These are phyloP conservation scores for Fusarium ramigenum DNA, from an alignment of 2,329 filamentous ascomycete species.

Conservation along the genomic window DNA sequence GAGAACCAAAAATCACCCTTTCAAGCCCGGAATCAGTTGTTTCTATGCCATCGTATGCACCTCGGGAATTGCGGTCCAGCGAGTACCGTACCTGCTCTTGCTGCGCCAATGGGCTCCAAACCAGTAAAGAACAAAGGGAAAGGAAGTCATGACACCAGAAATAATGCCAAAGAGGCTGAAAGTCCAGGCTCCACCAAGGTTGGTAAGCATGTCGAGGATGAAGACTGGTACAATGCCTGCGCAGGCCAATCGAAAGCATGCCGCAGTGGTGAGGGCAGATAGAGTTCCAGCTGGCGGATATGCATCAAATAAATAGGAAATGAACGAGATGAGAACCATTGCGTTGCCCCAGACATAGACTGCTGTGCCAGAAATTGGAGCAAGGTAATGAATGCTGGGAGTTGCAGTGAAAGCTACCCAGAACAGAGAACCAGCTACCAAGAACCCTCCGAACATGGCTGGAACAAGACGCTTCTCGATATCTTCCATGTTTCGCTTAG, in stretches of 20 bases:
- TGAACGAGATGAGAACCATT: conserved; percentile 3
- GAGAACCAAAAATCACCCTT: too few relatives aligned
- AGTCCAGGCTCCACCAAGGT: not conserved
- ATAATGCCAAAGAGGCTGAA: conserved; percentile 3
- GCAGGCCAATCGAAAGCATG: not conserved
- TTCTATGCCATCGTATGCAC: not conserved
- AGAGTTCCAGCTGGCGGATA: not conserved
- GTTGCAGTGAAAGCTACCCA: not conserved
- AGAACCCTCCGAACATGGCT: not conserved
- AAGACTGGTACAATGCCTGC: not conserved
- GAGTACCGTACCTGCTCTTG: not conserved
- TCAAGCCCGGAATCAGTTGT: too few relatives aligned
- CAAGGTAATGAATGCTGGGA: not conserved
- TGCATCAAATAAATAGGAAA: not conserved
- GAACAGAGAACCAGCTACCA: not conserved
- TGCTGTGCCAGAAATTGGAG: not conserved
- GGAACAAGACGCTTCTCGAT: not conserved
- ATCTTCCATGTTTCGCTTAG: not conserved
- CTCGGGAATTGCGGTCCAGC: not conserved
- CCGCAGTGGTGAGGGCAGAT: not conserved
- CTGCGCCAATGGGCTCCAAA: not conserved
- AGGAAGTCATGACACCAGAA: not conserved
- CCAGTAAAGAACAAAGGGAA: not conserved
- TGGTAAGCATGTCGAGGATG: not conserved
- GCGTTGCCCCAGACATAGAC: not conserved